phyloP scores from a whole-genome alignment of 2,329 filamentous ascomycete species.

The Aspergillus eucalypticola region DNA sequence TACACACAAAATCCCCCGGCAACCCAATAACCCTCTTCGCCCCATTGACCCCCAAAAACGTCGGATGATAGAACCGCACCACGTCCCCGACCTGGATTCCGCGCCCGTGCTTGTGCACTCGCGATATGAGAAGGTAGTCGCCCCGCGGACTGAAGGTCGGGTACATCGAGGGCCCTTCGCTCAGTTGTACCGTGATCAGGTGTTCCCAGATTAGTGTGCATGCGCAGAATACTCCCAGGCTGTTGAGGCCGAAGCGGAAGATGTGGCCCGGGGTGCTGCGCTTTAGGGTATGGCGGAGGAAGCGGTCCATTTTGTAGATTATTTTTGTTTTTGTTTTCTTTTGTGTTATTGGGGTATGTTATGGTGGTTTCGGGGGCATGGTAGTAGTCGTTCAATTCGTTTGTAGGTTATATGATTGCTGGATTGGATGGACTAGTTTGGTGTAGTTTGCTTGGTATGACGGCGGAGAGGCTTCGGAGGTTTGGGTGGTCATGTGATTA shows the following conservation, averaged over 20 bases:
- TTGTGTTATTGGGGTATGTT: slow-evolving; percentile 1
- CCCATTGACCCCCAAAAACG: slow-evolving; percentile 60
- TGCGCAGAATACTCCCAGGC: slow-evolving; percentile 38
- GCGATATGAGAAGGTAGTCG: slow-evolving; percentile 69
- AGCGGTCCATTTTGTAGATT: slow-evolving; percentile 29
- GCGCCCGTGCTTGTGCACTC: slow-evolving; percentile 68
- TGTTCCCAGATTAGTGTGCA: slow-evolving; percentile 54
- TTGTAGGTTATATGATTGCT: too few species aligned
- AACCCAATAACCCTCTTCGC: slow-evolving; percentile 79
- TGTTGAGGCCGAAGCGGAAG: slow-evolving; percentile 33
- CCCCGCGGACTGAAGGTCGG: slow-evolving; percentile 72
- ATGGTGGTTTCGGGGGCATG: too few species aligned
- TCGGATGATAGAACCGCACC: slow-evolving; percentile 74
- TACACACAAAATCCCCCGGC: slow-evolving; percentile 60
- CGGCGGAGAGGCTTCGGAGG: not conserved
- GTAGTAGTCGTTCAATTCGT: too few species aligned
- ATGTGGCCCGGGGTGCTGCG: slow-evolving; percentile 24
- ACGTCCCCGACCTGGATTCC: slow-evolving; percentile 76
- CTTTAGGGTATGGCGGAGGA: slow-evolving; percentile 31
- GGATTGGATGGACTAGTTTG: too few species aligned
- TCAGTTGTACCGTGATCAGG: slow-evolving; percentile 60
- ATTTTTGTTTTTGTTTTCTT: not conserved
- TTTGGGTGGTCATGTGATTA: not conserved
- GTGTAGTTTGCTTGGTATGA: not conserved
- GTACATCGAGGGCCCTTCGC: slow-evolving; percentile 81